A percentile compares a stretch with the other conserved stretches of the same genome.
Conservation (phyloP, 495 filamentous ascomycete species). For the Talaromyces stipitatus region DNA sequence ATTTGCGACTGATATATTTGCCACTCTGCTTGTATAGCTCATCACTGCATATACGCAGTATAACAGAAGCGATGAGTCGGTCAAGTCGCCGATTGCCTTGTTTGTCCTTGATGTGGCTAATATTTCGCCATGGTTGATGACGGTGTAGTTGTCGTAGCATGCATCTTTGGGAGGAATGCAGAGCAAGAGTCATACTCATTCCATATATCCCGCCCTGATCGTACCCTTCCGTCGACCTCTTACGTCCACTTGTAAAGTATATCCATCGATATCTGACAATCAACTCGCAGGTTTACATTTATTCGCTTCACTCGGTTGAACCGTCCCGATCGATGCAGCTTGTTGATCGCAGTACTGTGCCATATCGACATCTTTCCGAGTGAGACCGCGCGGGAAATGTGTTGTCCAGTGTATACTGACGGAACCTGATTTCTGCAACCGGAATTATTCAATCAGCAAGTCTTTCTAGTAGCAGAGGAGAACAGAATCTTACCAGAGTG, state of each 20-base stretch:
- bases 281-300: conserved; percentile 23
- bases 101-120: background rate
- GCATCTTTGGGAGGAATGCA: background rate
- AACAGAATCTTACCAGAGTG: conserved; percentile 33
- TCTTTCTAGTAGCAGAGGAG: background rate
- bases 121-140: background rate
- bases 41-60: background rate
- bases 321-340: conserved; percentile 31
- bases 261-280: background rate
- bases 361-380: conserved; percentile 56
- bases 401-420: conserved; percentile 61
- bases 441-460: conserved; percentile 4
- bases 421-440: conserved; percentile 31
- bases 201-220: background rate
- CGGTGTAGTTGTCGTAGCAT: background rate
- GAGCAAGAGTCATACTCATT: background rate
- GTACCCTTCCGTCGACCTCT: background rate
- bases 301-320: conserved; percentile 25
- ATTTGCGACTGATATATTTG: background rate
- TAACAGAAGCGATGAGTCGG: background rate
- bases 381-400: conserved; percentile 64
- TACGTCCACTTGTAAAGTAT: background rate
- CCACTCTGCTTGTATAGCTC: background rate
- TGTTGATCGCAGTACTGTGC: conserved; percentile 59
- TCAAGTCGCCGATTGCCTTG: background rate